Conservation (phyloP, 2,329 filamentous ascomycete species). For the Chrysoporthe deuterocubensis region DNA sequence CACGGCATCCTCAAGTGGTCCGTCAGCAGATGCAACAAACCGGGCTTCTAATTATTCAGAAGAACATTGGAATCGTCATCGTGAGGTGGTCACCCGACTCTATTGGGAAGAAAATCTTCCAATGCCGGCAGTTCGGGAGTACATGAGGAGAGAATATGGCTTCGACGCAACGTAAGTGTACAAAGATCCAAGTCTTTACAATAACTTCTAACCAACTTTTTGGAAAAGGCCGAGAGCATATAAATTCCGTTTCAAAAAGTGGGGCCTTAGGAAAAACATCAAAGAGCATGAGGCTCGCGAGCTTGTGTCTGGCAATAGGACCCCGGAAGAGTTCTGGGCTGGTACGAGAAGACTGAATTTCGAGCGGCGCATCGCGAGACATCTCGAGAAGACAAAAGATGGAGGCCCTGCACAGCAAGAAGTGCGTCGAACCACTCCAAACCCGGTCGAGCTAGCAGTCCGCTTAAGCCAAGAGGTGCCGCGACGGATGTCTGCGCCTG, state of each 20-base stretch:
- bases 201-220: background rate
- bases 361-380: constrained; percentile 6
- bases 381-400: constrained; percentile 5
- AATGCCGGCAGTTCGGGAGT: constrained; percentile 13
- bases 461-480: background rate
- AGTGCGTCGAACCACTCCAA: background rate
- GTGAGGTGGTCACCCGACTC: background rate
- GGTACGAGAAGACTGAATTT: constrained; percentile 3
- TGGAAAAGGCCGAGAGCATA: constrained; percentile 1
- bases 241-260: constrained; percentile 15
- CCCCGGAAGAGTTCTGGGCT: constrained; percentile 7
- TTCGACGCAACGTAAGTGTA: constrained; percentile 9
- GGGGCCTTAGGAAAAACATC: constrained; percentile 9
- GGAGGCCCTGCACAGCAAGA: background rate
- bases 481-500: background rate
- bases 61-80: constrained; percentile 7
- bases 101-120: constrained; percentile 12
- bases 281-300: constrained; percentile 13
- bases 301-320: constrained; percentile 3
- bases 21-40: background rate
- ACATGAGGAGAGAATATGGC: background rate
- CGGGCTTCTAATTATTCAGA: background rate
- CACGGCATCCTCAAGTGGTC: background rate
- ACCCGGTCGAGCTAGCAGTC: background rate
- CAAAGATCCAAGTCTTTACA: background rate